phyloP scores from a whole-genome alignment of 164 flowering plant species.

The Taxillus chinensis region DNA sequence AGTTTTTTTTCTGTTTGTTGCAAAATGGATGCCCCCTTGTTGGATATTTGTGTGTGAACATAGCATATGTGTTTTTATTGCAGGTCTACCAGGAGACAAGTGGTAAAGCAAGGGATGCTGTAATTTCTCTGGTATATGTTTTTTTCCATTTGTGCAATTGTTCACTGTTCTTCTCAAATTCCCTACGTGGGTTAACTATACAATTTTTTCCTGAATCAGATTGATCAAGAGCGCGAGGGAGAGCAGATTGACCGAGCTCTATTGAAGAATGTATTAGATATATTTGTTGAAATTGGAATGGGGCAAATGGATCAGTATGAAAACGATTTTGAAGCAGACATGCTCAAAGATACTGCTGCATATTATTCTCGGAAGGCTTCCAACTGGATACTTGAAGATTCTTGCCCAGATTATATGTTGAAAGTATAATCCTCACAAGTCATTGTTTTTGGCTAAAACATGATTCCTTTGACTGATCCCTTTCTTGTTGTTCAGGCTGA shows the following conservation, averaged over 20 bases:
- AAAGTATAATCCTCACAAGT: conserved; percentile 26
- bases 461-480: background rate
- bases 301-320: conserved; percentile 57
- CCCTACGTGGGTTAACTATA: background rate
- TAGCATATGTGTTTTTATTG: conserved; percentile 8
- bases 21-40: too few species aligned
- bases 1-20: too few species aligned
- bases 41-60: too few species aligned
- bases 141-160: background rate
- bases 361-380: conserved; percentile 83
- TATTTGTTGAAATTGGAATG: conserved; percentile 82
- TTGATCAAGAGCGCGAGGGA: conserved; percentile 58
- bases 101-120: conserved; percentile 75
- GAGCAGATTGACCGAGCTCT: conserved; percentile 75
- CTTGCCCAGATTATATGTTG: conserved; percentile 84
- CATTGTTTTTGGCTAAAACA: background rate
- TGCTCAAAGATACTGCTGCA: conserved; percentile 60
- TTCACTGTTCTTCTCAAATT: background rate
- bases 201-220: conserved; percentile 14
- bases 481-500: conserved; percentile 48
- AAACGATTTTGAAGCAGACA: conserved; percentile 52
- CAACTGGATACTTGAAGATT: conserved; percentile 74
- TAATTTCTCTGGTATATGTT: conserved; percentile 47
- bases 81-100: conserved; percentile 60
- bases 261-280: conserved; percentile 66